Percentiles rank a stretch among this genome's conserved stretches.
Evolutionary conservation across 305 asterid genomes (phyloP).

Genomic region (Solanum hybrid): DNA sequence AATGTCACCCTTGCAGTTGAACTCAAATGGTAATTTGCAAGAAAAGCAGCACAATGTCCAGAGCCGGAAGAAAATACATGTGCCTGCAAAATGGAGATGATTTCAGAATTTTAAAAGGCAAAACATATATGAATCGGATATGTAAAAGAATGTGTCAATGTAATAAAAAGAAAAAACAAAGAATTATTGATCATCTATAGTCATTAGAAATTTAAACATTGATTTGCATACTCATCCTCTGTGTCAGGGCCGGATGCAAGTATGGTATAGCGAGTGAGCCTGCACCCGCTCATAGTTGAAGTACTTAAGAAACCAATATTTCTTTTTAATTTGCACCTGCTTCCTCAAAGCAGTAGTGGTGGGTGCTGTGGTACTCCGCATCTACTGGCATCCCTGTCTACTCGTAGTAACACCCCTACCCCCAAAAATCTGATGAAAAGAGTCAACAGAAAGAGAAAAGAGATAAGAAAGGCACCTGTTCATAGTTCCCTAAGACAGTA

Average conservation of each 20-base stretch:
- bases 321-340: not conserved
- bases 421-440: not conserved
- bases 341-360: not conserved
- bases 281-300: not conserved
- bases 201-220: not conserved
- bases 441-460: not conserved
- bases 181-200: not conserved
- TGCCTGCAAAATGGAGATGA: constrained; percentile 45
- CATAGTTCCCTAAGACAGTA: constrained; percentile 61
- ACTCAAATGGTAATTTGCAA: constrained; percentile 61
- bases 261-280: not conserved
- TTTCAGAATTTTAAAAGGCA: not conserved
- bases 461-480: constrained; percentile 40
- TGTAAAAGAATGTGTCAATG: not conserved
- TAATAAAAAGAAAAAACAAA: not conserved
- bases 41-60: constrained; percentile 82
- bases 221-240: not conserved
- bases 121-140: not conserved
- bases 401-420: not conserved
- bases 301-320: not conserved
- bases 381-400: not conserved
- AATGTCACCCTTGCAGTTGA: constrained; percentile 57
- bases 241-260: not conserved
- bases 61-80: constrained; percentile 47
- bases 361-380: not conserved